A percentile compares a stretch with the other conserved stretches of the same genome.
These are phyloP conservation scores for Tulasnella sp. DNA, from an alignment of 768 basidiomycete genomes.

Conservation along the genomic window DNA sequence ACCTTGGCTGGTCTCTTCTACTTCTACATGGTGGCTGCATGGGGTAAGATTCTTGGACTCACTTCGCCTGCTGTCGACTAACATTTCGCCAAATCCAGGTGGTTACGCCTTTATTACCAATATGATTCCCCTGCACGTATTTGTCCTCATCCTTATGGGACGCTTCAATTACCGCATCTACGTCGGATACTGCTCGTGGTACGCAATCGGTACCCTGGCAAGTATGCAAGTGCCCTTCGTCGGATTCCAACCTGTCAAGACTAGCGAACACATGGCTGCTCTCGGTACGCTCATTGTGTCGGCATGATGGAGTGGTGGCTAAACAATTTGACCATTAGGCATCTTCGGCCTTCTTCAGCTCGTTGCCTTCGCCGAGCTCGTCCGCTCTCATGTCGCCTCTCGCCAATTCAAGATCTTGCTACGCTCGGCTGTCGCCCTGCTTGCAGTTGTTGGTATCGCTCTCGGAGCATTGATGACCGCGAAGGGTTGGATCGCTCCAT, in stretches of 20 bases:
- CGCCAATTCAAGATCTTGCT: slow-evolving; percentile 86
- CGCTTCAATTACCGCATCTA: slow-evolving; percentile 87
- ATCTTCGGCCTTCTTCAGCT: slow-evolving; percentile 96
- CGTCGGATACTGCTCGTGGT: slow-evolving; percentile 94
- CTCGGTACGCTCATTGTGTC: slow-evolving; percentile 45
- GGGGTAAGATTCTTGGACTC: slow-evolving; percentile 49
- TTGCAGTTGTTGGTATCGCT: slow-evolving; percentile 57
- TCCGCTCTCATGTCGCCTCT: slow-evolving; percentile 78
- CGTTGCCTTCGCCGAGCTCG: slow-evolving; percentile 82
- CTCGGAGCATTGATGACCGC: slow-evolving; percentile 76
- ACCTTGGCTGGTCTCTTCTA: slow-evolving; percentile 90
- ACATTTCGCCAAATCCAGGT: slow-evolving; percentile 34
- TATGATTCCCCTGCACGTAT: slow-evolving; percentile 95
- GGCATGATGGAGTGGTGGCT: background rate
- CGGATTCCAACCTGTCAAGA: slow-evolving; percentile 95
- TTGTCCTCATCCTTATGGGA: slow-evolving; percentile 94
- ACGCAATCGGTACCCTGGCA: slow-evolving; percentile 89
- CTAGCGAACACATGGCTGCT: slow-evolving; percentile 98
- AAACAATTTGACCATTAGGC: slow-evolving; percentile 33
- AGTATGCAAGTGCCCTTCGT: slow-evolving; percentile 99
- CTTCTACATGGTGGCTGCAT: slow-evolving; percentile 99
- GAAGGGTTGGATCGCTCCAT: slow-evolving; percentile 92
- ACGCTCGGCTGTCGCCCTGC: slow-evolving; percentile 50
- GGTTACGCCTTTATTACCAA: slow-evolving; percentile 99
- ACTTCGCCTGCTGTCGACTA: background rate